A percentile compares a stretch with the other conserved stretches of the same genome.
These are phyloP conservation scores for Stemphylium lycopersici DNA, from an alignment of 2,329 filamentous ascomycete species.

Conservation along the genomic window DNA sequence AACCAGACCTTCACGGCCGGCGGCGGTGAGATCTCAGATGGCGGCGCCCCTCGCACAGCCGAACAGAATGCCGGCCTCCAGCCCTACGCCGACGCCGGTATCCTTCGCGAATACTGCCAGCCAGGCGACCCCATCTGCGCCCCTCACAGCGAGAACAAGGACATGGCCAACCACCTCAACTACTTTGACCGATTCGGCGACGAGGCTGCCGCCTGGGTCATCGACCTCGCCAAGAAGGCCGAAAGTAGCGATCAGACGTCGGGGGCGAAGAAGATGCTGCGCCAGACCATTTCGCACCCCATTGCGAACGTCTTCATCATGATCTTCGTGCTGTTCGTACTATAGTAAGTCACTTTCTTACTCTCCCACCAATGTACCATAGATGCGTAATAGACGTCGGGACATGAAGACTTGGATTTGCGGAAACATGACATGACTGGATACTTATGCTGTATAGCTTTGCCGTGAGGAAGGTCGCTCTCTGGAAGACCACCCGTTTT, in stretches of 20 bases:
- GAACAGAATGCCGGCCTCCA: constrained; percentile 30
- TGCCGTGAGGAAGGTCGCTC: constrained; percentile 24
- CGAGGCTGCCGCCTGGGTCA: constrained; percentile 33
- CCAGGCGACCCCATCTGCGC: constrained; percentile 68
- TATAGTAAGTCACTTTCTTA: constrained; percentile 31
- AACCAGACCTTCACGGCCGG: constrained; percentile 32
- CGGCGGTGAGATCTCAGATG: constrained; percentile 29
- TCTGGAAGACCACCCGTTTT: constrained; percentile 27
- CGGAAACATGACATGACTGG: constrained; percentile 8
- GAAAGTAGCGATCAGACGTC: constrained; percentile 12
- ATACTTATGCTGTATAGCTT: constrained; percentile 31
- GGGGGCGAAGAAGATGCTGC: constrained; percentile 24
- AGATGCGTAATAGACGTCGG: constrained; percentile 10
- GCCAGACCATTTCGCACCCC: constrained; percentile 30
- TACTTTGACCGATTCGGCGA: constrained; percentile 54
- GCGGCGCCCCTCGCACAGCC: constrained; percentile 27
- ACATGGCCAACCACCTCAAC: constrained; percentile 63
- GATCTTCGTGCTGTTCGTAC: constrained; percentile 20
- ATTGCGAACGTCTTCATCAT: constrained; percentile 31
- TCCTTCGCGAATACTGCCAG: constrained; percentile 69
- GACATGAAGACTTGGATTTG: background rate
- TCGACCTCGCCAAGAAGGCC: constrained; percentile 26
- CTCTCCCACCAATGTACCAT: background rate
- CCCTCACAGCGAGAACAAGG: constrained; percentile 51
- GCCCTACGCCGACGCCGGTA: constrained; percentile 47